A percentile compares a stretch with the other conserved stretches of the same genome.
These are phyloP conservation scores for Oryza meyeriana DNA, from an alignment of 176 grass and related monocot genomes.

Conservation along the genomic window DNA sequence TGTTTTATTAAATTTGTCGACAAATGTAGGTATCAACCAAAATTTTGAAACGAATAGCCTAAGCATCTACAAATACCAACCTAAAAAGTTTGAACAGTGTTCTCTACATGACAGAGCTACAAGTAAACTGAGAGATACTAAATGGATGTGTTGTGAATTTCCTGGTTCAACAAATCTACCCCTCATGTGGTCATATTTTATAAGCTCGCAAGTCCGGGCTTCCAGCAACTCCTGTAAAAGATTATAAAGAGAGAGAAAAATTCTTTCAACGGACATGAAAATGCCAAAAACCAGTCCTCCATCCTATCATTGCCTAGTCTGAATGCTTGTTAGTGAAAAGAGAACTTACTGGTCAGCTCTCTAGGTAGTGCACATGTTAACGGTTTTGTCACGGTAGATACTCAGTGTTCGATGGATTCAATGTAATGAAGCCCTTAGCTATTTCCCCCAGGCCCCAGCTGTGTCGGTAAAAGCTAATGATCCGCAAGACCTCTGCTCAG, in stretches of 20 bases:
- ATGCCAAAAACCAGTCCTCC: neutral
- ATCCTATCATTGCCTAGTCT: neutral
- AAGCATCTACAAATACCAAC: neutral
- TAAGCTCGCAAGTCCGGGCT: neutral
- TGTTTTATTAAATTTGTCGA: neutral
- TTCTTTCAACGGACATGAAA: neutral
- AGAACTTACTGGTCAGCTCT: conserved; percentile 18
- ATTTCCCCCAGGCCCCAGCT: conserved; percentile 2
- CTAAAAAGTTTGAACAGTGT: neutral
- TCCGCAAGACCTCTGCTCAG: conserved; percentile 7
- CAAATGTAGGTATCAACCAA: neutral
- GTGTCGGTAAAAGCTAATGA: neutral
- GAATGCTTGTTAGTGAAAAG: neutral
- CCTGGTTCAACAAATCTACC: neutral
- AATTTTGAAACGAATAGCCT: neutral
- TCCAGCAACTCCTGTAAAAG: conserved; percentile 6
- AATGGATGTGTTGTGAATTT: neutral
- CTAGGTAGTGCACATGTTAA: neutral
- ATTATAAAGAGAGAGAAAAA: neutral
- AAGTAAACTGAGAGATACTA: neutral
- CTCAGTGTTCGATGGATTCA: neutral
- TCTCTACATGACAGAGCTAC: neutral
- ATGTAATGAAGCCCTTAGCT: conserved; percentile 3
- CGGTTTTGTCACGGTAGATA: neutral
- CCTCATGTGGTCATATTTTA: neutral